Percentiles rank a stretch among this genome's conserved stretches.
Evolutionary conservation across 768 basidiomycete genomes (phyloP).

Genomic region (Trametes gibbosa): DNA sequence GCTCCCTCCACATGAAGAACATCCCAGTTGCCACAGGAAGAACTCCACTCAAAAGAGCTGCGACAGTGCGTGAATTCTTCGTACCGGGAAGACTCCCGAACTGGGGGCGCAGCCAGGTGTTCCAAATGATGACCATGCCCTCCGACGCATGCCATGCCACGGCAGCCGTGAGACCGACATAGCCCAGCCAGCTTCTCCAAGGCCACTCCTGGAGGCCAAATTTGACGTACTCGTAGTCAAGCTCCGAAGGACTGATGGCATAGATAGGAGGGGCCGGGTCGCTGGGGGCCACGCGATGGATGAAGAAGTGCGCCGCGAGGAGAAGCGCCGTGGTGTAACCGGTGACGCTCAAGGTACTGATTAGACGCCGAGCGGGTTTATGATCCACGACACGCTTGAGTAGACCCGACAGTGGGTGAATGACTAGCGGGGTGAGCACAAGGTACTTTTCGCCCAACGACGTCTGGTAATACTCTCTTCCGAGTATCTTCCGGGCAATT

Average conservation of each 20-base stretch:
- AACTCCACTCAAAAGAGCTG: constrained; percentile 37
- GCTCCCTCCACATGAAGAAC: constrained; percentile 52
- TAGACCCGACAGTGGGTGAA: constrained; percentile 61
- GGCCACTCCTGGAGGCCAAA: constrained; percentile 64
- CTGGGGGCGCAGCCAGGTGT: constrained; percentile 40
- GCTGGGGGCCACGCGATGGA: constrained; percentile 61
- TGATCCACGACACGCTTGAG: constrained; percentile 55
- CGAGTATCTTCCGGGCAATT: constrained; percentile 48
- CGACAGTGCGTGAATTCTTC: constrained; percentile 30
- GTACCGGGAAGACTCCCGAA: constrained; percentile 27
- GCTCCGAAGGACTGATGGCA: constrained; percentile 66
- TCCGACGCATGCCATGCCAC: constrained; percentile 61
- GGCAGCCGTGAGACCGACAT: constrained; percentile 56
- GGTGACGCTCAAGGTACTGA: constrained; percentile 50
- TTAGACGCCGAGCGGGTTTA: constrained; percentile 35
- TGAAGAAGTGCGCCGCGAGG: constrained; percentile 66
- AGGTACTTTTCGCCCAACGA: constrained; percentile 64
- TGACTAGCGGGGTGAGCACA: constrained; percentile 60
- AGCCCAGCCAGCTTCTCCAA: constrained; percentile 56
- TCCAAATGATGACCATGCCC: constrained; percentile 54
- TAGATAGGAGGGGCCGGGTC: constrained; percentile 46
- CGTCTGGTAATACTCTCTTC: constrained; percentile 85
- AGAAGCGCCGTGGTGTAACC: constrained; percentile 61
- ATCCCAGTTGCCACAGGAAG: constrained; percentile 59
- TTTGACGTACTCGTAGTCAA: constrained; percentile 85